Evolutionary conservation across 2,329 filamentous ascomycete species (phyloP).

Genomic region (Huntiella savannae): DNA sequence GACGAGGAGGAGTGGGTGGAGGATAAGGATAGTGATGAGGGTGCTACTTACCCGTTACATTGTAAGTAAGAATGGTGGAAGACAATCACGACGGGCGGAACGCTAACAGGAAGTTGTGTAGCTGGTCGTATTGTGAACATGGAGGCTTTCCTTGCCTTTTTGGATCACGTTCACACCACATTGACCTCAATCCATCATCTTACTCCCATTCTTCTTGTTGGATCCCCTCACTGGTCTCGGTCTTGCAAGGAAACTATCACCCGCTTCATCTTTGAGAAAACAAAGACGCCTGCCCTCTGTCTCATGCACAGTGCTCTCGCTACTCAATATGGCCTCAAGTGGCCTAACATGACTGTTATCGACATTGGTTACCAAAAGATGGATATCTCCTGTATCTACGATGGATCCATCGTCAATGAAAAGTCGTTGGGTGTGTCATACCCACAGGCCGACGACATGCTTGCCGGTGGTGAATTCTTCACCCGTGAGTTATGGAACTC

Average conservation of each 20-base stretch:
- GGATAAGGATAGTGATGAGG: conserved; percentile 71
- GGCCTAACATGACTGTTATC: conserved; percentile 62
- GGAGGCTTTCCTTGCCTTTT: conserved; percentile 79
- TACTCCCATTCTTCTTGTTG: conserved; percentile 79
- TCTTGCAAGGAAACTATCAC: conserved; percentile 74
- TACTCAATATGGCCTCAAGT: conserved; percentile 63
- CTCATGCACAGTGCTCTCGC: conserved; percentile 79
- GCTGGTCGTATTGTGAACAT: conserved; percentile 76
- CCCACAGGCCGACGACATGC: conserved; percentile 18
- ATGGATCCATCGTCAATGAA: conserved; percentile 55
- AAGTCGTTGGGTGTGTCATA: conserved; percentile 41
- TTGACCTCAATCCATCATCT: conserved; percentile 89
- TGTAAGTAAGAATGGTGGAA: conserved; percentile 20
- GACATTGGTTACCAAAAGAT: conserved; percentile 88
- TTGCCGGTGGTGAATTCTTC: conserved; percentile 75
- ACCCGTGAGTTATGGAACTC: conserved; percentile 54
- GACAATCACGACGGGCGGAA: not conserved
- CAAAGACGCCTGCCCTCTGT: conserved; percentile 80
- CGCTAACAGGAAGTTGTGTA: conserved; percentile 14
- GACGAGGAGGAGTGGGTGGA: conserved; percentile 61
- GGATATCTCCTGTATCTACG: conserved; percentile 76
- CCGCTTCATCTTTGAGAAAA: conserved; percentile 93
- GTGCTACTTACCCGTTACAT: conserved; percentile 70
- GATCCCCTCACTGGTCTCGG: conserved; percentile 76
- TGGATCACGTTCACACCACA: conserved; percentile 78